Percentiles rank a stretch among this genome's conserved stretches.
These are phyloP conservation scores for Balansia obtecta DNA, from an alignment of 2,329 filamentous ascomycete species.

Conservation along the genomic window DNA sequence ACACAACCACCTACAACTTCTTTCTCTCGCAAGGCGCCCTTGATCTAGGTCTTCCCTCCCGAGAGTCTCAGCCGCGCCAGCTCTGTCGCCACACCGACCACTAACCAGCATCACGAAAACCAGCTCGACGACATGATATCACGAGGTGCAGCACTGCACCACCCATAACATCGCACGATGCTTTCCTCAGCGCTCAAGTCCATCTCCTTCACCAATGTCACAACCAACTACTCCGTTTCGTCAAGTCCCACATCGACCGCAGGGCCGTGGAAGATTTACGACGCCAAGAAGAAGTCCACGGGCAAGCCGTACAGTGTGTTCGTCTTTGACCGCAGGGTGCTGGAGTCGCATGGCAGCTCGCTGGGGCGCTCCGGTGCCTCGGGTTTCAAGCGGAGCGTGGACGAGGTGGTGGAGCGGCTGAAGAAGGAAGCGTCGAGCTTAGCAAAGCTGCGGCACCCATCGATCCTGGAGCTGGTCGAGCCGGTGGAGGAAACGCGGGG, in stretches of 20 bases:
- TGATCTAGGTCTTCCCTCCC: not conserved
- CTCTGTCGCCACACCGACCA: too few species aligned
- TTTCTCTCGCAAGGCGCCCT: not conserved
- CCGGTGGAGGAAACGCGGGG: conserved; percentile 88
- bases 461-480: conserved; percentile 82
- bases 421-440: conserved; percentile 87
- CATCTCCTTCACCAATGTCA: conserved; percentile 81
- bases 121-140: conserved; percentile 15
- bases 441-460: conserved; percentile 80
- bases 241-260: conserved; percentile 64
- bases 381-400: conserved; percentile 66
- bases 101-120: not conserved
- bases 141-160: conserved; percentile 9
- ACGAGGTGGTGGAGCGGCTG: conserved; percentile 82
- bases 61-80: not conserved
- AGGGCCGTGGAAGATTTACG: conserved; percentile 94
- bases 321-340: conserved; percentile 79
- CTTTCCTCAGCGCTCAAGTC: conserved; percentile 91
- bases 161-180: conserved; percentile 40
- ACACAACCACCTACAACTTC: not conserved
- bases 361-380: conserved; percentile 36
- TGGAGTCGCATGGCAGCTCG: conserved; percentile 46
- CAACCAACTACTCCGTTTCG: conserved; percentile 77
- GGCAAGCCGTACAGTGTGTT: conserved; percentile 85
- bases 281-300: conserved; percentile 92